phyloP scores from a whole-genome alignment of 306 rosid genomes.

The Alnus glutinosa region DNA sequence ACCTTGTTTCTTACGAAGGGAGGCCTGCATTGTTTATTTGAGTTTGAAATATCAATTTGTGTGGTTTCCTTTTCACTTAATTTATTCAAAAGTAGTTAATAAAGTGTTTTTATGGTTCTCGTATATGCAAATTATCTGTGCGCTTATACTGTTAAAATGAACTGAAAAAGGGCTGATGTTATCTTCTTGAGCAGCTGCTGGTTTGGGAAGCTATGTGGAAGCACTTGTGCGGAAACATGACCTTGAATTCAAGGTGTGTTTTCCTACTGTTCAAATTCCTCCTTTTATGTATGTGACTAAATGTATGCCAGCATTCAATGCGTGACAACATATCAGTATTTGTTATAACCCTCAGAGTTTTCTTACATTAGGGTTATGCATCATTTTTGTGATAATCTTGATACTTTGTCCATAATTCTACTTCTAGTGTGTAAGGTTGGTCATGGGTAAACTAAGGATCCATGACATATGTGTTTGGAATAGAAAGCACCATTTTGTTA shows the following conservation, averaged over 20 bases:
- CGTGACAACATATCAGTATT: not conserved
- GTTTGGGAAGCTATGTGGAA: constrained; percentile 91
- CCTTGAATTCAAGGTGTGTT: constrained; percentile 77
- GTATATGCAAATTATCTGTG: constrained; percentile 17
- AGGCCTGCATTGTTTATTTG: constrained; percentile 1
- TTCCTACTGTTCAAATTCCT: not conserved
- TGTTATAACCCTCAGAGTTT: not conserved
- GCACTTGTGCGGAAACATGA: constrained; percentile 89
- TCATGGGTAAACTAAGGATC: not conserved
- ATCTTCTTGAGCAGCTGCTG: constrained; percentile 73
- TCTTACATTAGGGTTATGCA: not conserved
- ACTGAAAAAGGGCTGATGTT: constrained; percentile 24
- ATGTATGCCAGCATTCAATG: not conserved
- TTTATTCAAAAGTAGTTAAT: not conserved
- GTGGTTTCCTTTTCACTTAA: constrained; percentile 12
- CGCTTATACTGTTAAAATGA: constrained; percentile 2
- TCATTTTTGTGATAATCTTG: not conserved
- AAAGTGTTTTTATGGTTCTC: not conserved
- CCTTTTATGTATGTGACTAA: not conserved
- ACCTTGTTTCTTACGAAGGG: not conserved
- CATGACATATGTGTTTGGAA: too few relatives aligned
- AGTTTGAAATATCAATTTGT: constrained; percentile 16
- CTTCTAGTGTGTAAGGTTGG: not conserved
- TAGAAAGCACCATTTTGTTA: too few relatives aligned
- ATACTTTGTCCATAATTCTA: not conserved